Evolutionary conservation across 1,284 basidiomycete genomes (phyloP), one percentile per base, ranked within the genome.

Genomic region (Filobasidium uniguttulatum): DNA sequence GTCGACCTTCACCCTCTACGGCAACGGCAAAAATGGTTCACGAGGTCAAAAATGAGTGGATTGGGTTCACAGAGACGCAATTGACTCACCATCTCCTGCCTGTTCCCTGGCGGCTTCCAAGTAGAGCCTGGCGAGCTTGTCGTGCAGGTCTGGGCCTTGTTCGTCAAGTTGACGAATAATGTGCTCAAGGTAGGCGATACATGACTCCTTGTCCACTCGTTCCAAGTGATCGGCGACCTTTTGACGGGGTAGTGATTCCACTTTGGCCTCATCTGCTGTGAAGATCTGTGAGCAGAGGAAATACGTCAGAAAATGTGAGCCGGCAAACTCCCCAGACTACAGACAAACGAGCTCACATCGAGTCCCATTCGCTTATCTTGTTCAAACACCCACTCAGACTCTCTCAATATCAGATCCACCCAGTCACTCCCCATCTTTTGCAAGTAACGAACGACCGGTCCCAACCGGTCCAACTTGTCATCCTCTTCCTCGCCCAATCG

Each of bases 241-340:
- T 31, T 75, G 71, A 10, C 79, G 77, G n/a, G 90, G 88, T 15
- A 94, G 74, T 47, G 67, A 64, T 48, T 90, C 85, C 1, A 83
- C 83, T 54, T 93, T 88, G 33, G 69, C 71, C 55, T 69, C 67
- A 61, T 97, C 93, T 0, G 89, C 90, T 0, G 83, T 89, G 64
- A 98, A 98, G 46, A 99, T 88, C 83, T 93, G 59, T 0, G 37
- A n/a, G n/a, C n/a, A n/a, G n/a, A n/a, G n/a, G n/a, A n/a, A n/a
- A n/a, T n/a, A 26, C 49, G 3, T 8, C 22, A 31, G 26, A 28
- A 15, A 25, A 9, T 12, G n/a, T n/a, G n/a, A n/a, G n/a, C 1
- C 14, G n/a, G n/a, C n/a, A n/a, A n/a, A n/a, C n/a, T n/a, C n/a
- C n/a, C n/a, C n/a, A n/a, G n/a, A n/a, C 10, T 36, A 23, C 9